These are phyloP conservation scores for Stevia rebaudiana DNA, from an alignment of 140 eudicot species.

Conservation along the genomic window DNA sequence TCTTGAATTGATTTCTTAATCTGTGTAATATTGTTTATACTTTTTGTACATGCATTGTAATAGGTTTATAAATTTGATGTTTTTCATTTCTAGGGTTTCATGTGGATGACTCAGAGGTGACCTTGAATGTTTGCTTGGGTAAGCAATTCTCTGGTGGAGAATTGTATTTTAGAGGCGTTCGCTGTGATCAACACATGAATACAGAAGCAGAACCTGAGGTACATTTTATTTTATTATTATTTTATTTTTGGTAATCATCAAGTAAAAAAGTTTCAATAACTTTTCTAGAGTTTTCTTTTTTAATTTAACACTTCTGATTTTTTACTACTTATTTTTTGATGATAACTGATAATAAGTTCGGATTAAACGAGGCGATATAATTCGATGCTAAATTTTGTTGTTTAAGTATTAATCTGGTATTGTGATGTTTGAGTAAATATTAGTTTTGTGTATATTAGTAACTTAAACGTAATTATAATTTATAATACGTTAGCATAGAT, in stretches of 20 bases:
- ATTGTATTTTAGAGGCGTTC: conserved; percentile 79
- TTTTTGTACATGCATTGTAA: background rate
- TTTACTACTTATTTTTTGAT: background rate
- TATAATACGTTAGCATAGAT: background rate
- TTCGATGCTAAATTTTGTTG: background rate
- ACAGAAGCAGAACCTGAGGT: conserved; percentile 77
- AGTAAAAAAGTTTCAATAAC: background rate
- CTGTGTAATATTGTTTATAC: conserved; percentile 1
- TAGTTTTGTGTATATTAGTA: background rate
- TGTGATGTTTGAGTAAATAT: background rate
- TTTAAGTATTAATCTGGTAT: background rate
- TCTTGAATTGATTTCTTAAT: background rate
- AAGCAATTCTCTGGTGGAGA: conserved; percentile 90
- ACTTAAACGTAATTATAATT: background rate
- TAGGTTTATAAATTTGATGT: conserved; percentile 19
- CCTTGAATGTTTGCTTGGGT: conserved; percentile 90
- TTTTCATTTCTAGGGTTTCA: conserved; percentile 60
- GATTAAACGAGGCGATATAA: background rate
- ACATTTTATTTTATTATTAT: background rate
- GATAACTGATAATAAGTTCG: background rate
- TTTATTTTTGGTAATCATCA: background rate
- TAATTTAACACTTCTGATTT: background rate
- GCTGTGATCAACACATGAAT: conserved; percentile 85
- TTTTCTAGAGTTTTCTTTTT: background rate
- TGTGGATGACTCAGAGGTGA: conserved; percentile 94